A percentile compares a stretch with the other conserved stretches of the same genome.
Conservation (phyloP, 805 yeast species). For the Ogataea thermomethanolica region DNA sequence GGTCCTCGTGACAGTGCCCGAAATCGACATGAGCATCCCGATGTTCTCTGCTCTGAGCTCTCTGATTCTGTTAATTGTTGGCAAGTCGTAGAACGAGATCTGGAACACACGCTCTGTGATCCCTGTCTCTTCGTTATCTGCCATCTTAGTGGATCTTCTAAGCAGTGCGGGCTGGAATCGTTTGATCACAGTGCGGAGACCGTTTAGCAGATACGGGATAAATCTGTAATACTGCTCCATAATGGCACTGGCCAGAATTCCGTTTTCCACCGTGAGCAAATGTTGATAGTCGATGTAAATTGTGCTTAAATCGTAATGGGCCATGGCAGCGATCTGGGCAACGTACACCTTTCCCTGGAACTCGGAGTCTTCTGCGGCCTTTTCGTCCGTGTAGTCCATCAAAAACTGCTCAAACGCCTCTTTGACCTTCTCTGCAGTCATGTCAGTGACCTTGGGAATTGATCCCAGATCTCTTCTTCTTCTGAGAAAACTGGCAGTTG, state of each 20-base stretch:
- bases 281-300: slow-evolving; percentile 85
- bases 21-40: slow-evolving; percentile 77
- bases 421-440: slow-evolving; percentile 89
- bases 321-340: slow-evolving; percentile 79
- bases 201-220: slow-evolving; percentile 76
- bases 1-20: slow-evolving; percentile 95
- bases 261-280: slow-evolving; percentile 69
- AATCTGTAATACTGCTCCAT: slow-evolving; percentile 91
- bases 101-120: slow-evolving; percentile 76
- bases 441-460: slow-evolving; percentile 84
- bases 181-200: slow-evolving; percentile 68
- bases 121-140: slow-evolving; percentile 39
- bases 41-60: slow-evolving; percentile 87
- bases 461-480: slow-evolving; percentile 59
- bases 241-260: slow-evolving; percentile 85
- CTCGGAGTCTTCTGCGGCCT: slow-evolving; percentile 34
- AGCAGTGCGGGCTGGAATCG: slow-evolving; percentile 72
- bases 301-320: slow-evolving; percentile 68
- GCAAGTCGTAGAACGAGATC: slow-evolving; percentile 83
- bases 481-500: slow-evolving; percentile 29
- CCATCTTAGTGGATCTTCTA: slow-evolving; percentile 38
- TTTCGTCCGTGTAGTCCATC: slow-evolving; percentile 54
- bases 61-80: slow-evolving; percentile 77
- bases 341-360: slow-evolving; percentile 62
- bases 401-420: slow-evolving; percentile 86